A percentile compares a stretch with the other conserved stretches of the same genome.
phyloP scores from a whole-genome alignment of 768 basidiomycete genomes.

The Tephrocybe sp. region DNA sequence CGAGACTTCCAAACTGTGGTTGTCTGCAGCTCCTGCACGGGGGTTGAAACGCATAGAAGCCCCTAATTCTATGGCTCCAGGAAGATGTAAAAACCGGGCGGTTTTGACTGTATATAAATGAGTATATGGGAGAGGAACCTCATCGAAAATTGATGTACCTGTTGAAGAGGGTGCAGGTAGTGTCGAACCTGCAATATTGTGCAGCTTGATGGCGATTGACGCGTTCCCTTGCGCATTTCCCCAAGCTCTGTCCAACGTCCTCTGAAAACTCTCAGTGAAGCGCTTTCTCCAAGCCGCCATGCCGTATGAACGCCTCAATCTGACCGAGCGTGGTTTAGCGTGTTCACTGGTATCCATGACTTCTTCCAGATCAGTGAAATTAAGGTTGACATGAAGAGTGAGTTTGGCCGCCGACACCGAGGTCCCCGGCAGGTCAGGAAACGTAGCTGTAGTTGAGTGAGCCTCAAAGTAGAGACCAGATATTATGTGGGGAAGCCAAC shows the following conservation, averaged over 20 bases:
- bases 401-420: conserved; percentile 52
- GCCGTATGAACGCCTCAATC: conserved; percentile 36
- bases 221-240: conserved; percentile 61
- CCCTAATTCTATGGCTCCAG: conserved; percentile 42
- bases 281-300: conserved; percentile 68
- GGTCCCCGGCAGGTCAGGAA: conserved; percentile 50
- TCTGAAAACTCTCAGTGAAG: conserved; percentile 55
- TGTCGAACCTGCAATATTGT: conserved; percentile 45
- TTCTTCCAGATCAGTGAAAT: conserved; percentile 52
- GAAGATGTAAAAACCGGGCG: conserved; percentile 45
- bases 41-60: conserved; percentile 61
- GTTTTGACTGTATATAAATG: conserved; percentile 17
- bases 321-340: conserved; percentile 20
- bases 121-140: not conserved
- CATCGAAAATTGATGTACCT: conserved; percentile 27
- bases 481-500: conserved; percentile 66
- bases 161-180: conserved; percentile 16
- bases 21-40: conserved; percentile 50
- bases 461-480: conserved; percentile 71
- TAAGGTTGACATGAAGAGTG: conserved; percentile 52
- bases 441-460: conserved; percentile 51
- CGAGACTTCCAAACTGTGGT: conserved; percentile 48
- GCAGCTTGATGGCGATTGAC: conserved; percentile 48
- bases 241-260: conserved; percentile 71
- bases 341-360: conserved; percentile 22